These are phyloP conservation scores for Chaetomium sp. DNA, from an alignment of 2,329 filamentous ascomycete species.

Conservation along the genomic window DNA sequence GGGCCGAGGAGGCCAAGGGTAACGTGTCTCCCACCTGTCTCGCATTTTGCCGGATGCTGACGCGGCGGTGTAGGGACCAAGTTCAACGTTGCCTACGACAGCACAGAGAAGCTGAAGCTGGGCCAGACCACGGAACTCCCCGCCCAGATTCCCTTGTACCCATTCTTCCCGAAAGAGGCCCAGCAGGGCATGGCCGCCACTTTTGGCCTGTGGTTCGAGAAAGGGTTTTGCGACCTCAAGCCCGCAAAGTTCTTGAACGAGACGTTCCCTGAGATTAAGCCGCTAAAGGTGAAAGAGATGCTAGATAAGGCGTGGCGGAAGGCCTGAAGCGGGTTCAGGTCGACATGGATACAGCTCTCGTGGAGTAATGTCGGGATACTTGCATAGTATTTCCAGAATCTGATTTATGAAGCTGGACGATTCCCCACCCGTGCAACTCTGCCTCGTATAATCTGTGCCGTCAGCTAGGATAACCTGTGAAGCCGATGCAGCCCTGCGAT, in stretches of 20 bases:
- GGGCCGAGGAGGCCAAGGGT: conserved; percentile 46
- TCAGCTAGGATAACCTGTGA: not conserved
- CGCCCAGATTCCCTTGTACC: conserved; percentile 32
- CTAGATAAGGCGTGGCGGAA: conserved; percentile 31
- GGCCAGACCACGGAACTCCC: conserved; percentile 43
- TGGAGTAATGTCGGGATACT: not conserved
- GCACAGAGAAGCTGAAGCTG: conserved; percentile 38
- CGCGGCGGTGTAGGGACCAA: conserved; percentile 29
- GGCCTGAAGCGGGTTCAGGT: not conserved
- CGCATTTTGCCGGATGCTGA: not conserved
- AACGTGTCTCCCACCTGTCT: not conserved
- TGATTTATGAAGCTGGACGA: not conserved
- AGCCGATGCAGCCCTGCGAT: not conserved
- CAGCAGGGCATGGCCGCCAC: conserved; percentile 33
- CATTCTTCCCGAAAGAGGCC: conserved; percentile 34
- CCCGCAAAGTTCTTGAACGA: conserved; percentile 37
- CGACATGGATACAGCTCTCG: not conserved
- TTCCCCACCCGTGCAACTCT: not conserved
- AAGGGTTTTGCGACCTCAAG: conserved; percentile 32
- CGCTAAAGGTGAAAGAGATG: conserved; percentile 34
- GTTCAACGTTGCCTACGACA: conserved; percentile 42
- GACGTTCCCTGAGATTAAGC: conserved; percentile 38
- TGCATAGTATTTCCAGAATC: not conserved
- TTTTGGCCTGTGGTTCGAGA: conserved; percentile 34
- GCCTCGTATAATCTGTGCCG: not conserved